Base-by-base conservation (phyloP, 441 rosid species). In the Pelargonium myrrhifolium region DNA sequence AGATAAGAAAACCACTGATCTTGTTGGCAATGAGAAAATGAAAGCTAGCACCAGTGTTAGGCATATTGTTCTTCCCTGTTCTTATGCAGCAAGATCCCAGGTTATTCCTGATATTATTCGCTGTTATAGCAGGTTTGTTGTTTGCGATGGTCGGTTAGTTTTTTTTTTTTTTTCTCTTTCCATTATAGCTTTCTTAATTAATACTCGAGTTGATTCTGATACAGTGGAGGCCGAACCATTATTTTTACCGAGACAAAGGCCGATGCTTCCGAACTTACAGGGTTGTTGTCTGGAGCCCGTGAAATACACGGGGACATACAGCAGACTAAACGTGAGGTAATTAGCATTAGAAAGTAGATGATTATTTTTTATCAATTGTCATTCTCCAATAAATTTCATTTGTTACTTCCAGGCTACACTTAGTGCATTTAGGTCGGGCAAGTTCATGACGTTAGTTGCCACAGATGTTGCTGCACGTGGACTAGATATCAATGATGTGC, bases 381-480 rank as follows among this genome's bases (percentile, higher is more conserved):
- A 5, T 31, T 31, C 35, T 31, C 26, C 26, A 55, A 56, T 56
- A 2, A 21, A 7, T 56, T 20, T 56, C 28, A 56, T 56, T 21
- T 56, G 31, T 12, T 74, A 43, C 59, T 35, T 80, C 71, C 80
- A 94, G 97, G 78, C 89, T 68, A 94, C 97, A 4, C 94, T 94
- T 65, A 78, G 88, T 67, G 94, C 91, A 60, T 94, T 94, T 77
- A 87, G 97, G 80, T 86, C 84, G 9, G 96, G 98, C 65, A 92
- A 92, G 76, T 94, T 94, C 76, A 62, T 87, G 77, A 88, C 88
- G 6, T 78, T 94, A 80, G 97, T 94, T 35, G 99, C 99, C 65
- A 92, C 99, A 14, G 90, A 92, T 77, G 99, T 94, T 62, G 99
- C 99, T 15, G 98, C 97, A 72, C 83, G 97, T 31, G 99, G 98